Evolutionary conservation across 495 filamentous ascomycete genomes (phyloP).

Genomic region (Xylona heveae): DNA sequence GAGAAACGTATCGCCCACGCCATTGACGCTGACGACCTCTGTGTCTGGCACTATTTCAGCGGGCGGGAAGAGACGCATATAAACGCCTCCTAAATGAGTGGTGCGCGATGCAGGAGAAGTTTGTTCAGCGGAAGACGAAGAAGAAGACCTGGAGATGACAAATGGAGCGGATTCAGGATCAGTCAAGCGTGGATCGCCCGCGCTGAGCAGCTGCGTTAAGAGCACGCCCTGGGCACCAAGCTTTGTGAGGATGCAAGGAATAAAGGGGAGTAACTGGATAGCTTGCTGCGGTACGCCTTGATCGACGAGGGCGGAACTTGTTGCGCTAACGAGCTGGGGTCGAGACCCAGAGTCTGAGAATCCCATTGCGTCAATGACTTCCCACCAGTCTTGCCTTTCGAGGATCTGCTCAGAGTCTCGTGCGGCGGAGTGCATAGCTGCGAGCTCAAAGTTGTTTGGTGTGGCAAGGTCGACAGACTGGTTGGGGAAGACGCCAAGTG

Average conservation of each 20-base stretch:
- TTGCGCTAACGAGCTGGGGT: constrained; percentile 41
- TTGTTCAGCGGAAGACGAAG: too few species aligned
- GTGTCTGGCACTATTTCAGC: constrained; percentile 32
- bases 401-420: constrained; percentile 40
- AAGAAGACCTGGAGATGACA: constrained; percentile 42
- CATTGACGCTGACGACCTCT: constrained; percentile 75
- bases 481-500: constrained; percentile 33
- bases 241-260: constrained; percentile 69
- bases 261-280: constrained; percentile 71
- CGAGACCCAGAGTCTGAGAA: constrained; percentile 29
- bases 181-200: constrained; percentile 39
- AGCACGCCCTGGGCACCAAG: constrained; percentile 64
- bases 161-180: constrained; percentile 38
- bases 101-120: too few species aligned
- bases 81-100: constrained; percentile 56
- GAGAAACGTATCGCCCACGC: constrained; percentile 81
- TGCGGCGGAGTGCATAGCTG: constrained; percentile 49
- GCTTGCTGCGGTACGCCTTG: constrained; percentile 61
- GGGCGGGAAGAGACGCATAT: constrained; percentile 61
- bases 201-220: constrained; percentile 42
- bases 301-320: constrained; percentile 41
- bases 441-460: constrained; percentile 66
- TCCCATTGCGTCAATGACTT: constrained; percentile 51
- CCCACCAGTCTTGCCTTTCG: constrained; percentile 52
- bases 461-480: constrained; percentile 45